Percentiles rank a stretch among this genome's conserved stretches.
These are phyloP conservation scores for Aspergillus luchuensis DNA, from an alignment of 2,329 filamentous ascomycete genomes.

Conservation along the genomic window DNA sequence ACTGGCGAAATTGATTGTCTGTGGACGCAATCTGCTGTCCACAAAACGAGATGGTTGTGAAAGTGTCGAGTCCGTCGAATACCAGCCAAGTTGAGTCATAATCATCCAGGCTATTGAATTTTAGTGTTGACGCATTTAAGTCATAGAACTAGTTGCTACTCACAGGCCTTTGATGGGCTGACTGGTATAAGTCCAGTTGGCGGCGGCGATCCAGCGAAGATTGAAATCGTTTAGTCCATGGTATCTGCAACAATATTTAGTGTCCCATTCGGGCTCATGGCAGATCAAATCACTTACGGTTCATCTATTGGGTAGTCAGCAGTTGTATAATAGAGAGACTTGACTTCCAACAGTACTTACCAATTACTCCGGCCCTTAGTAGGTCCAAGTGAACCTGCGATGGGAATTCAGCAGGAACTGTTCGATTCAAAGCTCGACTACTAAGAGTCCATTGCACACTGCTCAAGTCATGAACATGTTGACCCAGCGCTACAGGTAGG, in stretches of 20 bases:
- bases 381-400: conserved; percentile 64
- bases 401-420: conserved; percentile 57
- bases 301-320: conserved; percentile 28
- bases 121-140: neutral
- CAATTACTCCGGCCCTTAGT: conserved; percentile 55
- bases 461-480: conserved; percentile 46
- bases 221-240: conserved; percentile 62
- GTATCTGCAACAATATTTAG: conserved; percentile 37
- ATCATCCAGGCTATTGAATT: conserved; percentile 28
- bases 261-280: neutral
- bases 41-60: conserved; percentile 59
- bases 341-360: conserved; percentile 39
- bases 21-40: conserved; percentile 57
- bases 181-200: conserved; percentile 65
- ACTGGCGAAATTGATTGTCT: conserved; percentile 65
- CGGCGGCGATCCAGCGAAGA: conserved; percentile 59
- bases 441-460: conserved; percentile 49
- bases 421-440: conserved; percentile 52
- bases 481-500: conserved; percentile 20
- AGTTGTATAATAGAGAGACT: neutral
- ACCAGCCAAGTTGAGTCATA: conserved; percentile 55
- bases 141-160: conserved; percentile 11
- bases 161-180: conserved; percentile 47
- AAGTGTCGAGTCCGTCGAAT: conserved; percentile 66
- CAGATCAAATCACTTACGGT: conserved; percentile 30